These are phyloP conservation scores for Drechslera avenae DNA, from an alignment of 2,329 filamentous ascomycete genomes.

Conservation along the genomic window DNA sequence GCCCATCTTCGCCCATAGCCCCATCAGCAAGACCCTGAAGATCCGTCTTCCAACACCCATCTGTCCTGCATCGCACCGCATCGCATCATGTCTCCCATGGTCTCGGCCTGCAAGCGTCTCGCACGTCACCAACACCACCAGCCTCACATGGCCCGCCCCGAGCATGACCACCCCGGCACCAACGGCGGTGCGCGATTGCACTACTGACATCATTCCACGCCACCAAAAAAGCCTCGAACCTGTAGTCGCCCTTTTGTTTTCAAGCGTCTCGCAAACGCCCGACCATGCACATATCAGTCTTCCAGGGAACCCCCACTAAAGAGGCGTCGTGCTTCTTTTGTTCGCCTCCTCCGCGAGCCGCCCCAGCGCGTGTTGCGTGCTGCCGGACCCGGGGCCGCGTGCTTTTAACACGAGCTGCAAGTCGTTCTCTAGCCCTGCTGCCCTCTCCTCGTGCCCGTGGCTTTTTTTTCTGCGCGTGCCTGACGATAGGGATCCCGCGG, in stretches of 20 bases:
- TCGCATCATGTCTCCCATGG: not conserved
- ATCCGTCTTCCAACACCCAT: not conserved
- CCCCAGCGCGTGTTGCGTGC: not conserved
- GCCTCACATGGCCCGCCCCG: not conserved
- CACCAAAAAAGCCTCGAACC: conserved; percentile 12
- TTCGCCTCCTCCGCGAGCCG: not conserved
- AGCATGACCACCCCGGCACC: not conserved
- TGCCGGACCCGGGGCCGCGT: conserved; percentile 7
- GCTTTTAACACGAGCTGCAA: conserved; percentile 11
- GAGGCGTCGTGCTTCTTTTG: not conserved
- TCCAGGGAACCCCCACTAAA: conserved; percentile 4
- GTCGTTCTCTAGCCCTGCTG: conserved; percentile 8
- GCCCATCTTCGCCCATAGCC: not conserved
- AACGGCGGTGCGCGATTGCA: conserved; percentile 8
- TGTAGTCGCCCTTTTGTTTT: not conserved
- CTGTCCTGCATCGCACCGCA: not conserved
- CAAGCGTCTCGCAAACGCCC: not conserved
- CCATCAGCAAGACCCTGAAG: conserved; percentile 1
- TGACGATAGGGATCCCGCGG: not conserved
- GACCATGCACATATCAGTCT: not conserved
- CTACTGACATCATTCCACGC: conserved; percentile 12
- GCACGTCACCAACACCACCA: not conserved
- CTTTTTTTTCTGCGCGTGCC: conserved; percentile 17
- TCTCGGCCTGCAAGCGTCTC: not conserved
- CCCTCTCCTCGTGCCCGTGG: conserved; percentile 20